Evolutionary conservation across 306 rosid genomes (phyloP).

Genomic region (Corylus americana): DNA sequence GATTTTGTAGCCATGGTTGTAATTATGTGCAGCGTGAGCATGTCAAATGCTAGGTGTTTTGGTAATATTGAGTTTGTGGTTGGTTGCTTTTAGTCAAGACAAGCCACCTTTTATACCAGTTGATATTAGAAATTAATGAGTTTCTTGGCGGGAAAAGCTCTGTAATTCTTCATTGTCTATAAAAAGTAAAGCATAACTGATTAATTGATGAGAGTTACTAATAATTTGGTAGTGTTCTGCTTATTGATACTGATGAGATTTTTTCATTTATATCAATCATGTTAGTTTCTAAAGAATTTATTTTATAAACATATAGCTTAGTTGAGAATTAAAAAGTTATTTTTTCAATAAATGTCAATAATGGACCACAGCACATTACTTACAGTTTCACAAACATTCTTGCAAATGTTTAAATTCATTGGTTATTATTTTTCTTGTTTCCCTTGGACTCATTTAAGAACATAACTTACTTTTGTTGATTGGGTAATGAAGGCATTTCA

Average conservation of each 20-base stretch:
- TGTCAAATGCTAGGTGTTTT: constrained; percentile 16
- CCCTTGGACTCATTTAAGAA: neutral
- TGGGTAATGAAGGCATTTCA: neutral
- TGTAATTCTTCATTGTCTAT: neutral
- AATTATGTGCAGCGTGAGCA: constrained; percentile 1
- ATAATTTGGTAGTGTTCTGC: neutral
- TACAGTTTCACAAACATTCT: neutral
- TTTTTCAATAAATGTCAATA: neutral
- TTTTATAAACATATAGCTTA: neutral
- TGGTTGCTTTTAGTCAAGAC: constrained; percentile 8
- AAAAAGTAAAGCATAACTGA: neutral
- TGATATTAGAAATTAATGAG: constrained; percentile 10
- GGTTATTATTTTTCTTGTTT: neutral
- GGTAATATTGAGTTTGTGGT: constrained; percentile 22
- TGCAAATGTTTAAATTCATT: neutral
- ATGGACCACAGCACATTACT: neutral
- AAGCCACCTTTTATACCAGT: neutral
- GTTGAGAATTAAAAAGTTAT: neutral
- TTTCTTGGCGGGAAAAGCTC: constrained; percentile 9
- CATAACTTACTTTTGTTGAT: neutral
- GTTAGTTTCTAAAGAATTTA: neutral
- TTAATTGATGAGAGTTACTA: neutral
- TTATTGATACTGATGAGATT: neutral
- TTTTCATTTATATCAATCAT: neutral
- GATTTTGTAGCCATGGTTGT: constrained; percentile 14